These are phyloP conservation scores for Leonotis leonurus DNA, from an alignment of 257 asterid species.

Conservation along the genomic window DNA sequence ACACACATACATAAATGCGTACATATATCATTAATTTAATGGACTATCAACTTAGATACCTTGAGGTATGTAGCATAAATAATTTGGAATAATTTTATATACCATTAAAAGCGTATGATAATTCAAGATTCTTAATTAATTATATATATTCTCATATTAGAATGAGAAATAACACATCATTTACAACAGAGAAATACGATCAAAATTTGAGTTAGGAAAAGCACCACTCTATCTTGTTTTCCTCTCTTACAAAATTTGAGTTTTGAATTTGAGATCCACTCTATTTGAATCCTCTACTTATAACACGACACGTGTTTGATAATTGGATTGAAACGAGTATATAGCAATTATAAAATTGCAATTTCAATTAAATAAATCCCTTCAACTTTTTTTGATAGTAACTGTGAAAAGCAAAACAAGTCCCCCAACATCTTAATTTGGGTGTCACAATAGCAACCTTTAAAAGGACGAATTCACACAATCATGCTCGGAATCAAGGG, in stretches of 20 bases:
- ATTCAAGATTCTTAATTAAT: no score
- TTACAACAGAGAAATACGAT: no score
- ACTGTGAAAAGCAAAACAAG: neutral
- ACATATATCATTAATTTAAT: no score
- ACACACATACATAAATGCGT: no score
- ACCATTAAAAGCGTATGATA: no score
- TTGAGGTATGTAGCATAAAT: no score
- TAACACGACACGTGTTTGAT: slow-evolving; percentile 3
- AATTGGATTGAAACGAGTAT: neutral
- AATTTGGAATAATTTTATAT: no score
- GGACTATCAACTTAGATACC: no score
- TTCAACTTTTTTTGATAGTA: neutral
- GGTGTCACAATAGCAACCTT: neutral
- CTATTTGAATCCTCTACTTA: neutral
- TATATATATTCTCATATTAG: no score
- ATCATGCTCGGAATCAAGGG: neutral
- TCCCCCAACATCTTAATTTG: neutral
- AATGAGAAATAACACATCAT: no score
- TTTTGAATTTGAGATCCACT: neutral
- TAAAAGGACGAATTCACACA: neutral
- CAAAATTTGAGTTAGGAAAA: neutral
- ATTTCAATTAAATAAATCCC: neutral
- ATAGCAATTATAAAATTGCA: neutral
- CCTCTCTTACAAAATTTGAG: neutral
- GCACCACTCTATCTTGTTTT: neutral